Evolutionary conservation across 2,329 filamentous ascomycete genomes (phyloP), one percentile per base, ranked within the genome.

Genomic region (Fusarium sp.): DNA sequence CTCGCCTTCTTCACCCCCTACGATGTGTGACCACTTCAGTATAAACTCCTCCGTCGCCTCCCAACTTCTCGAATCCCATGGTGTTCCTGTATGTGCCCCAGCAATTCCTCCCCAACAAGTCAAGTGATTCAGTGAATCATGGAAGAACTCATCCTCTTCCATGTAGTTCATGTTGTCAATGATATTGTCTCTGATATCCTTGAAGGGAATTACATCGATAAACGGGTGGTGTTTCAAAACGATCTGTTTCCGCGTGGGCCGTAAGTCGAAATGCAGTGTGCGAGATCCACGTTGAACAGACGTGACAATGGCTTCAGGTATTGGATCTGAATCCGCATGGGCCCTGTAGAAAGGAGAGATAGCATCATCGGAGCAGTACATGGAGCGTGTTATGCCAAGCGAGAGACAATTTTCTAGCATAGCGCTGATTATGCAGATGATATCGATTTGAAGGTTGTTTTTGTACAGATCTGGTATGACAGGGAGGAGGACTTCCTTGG

Each of bases 61-160:
- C 74, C 74, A 76, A 18, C 72, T 76, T 35, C 74, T 72, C 11
- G 64, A 58, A 27, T 76, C 74, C 74, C 74, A 76, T 10, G 74
- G 73, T 20, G 71, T 69, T 29, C 72, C 73, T 6, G 71, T 72
- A n/a, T 68, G 66, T 6, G 70, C 68, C 4, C 70, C 74, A 9
- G 57, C 52, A 5, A 71, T 58, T 13, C 71, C 55, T 15, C 74
- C 74, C 74, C 74, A 76, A 20, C 74, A 76, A 27, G 67, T 75
- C 45, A 75, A 52, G 39, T 74, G 71, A 36, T 74, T 74, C n/a
- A 73, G 41, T 8, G 71, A 63, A 33, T 76, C 74, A 36, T 74
- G 73, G 27, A 76, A 75, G 51, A 76, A 74, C 54, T 73, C 74
- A 27, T 73, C 71, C 55, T 74, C 70, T 36, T 76, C 67, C 41